These are phyloP conservation scores for Porosira glacialis DNA, from an alignment of 352 stramenopile genomes.

Conservation along the genomic window DNA sequence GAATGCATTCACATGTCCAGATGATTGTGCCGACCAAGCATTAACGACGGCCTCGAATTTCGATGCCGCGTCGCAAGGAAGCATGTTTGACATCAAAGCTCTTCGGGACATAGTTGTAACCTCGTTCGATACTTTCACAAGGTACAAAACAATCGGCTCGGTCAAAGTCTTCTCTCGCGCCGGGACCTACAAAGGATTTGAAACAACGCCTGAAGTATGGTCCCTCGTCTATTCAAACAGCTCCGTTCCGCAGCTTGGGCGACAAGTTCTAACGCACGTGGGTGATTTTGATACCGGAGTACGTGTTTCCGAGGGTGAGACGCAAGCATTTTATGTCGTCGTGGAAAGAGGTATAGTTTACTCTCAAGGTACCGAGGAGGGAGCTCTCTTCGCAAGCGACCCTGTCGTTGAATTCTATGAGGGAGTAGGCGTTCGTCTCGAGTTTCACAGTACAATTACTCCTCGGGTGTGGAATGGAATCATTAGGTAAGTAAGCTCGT, in stretches of 20 bases:
- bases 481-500: too few relatives aligned
- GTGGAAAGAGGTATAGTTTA: constrained; percentile 16
- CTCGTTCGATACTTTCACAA: constrained; percentile 13
- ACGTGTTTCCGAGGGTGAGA: constrained; percentile 4
- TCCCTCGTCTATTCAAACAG: constrained; percentile 13
- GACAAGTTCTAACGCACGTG: constrained; percentile 15
- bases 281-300: constrained; percentile 24
- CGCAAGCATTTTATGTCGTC: constrained; percentile 33
- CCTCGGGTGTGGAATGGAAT: too few relatives aligned
- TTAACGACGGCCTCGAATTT: constrained; percentile 22
- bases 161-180: constrained; percentile 33
- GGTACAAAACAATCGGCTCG: constrained; percentile 7
- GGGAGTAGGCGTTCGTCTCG: constrained; percentile 13
- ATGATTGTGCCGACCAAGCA: constrained; percentile 18
- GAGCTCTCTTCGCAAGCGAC: background rate
- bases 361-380: constrained; percentile 9
- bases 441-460: constrained; percentile 11
- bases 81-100: constrained; percentile 30
- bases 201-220: constrained; percentile 18
- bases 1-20: constrained; percentile 6
- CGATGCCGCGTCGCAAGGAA: constrained; percentile 21
- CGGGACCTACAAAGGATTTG: constrained; percentile 18
- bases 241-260: background rate
- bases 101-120: constrained; percentile 22
- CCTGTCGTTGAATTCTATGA: constrained; percentile 15